Base-by-base conservation (phyloP, 768 basidiomycete species). In the Hortiboletus campestris region DNA sequence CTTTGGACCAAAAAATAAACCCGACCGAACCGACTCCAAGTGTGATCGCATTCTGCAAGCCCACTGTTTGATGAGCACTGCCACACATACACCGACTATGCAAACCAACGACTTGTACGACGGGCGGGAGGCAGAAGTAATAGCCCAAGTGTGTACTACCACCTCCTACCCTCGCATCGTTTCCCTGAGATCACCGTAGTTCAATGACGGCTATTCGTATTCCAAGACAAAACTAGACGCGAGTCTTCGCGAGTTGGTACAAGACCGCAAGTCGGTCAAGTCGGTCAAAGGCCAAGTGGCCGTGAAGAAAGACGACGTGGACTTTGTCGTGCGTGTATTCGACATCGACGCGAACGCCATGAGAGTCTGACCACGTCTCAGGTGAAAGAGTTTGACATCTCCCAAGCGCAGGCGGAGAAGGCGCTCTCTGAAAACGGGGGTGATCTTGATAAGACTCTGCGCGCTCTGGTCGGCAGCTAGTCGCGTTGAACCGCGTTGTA, bases 181-280 rank as follows among this genome's bases (percentile, higher is more conserved):
- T 42, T 51, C 45, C 32, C 78, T 79, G 41, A 83, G 76, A 52
- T 63, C 14, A 14, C 12, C 40, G 74, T 16, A 84, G 83, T 68
- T 90, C 82, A 64, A 69, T 69, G 58, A 81, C 76, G 62, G 82
- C 79, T 47, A 82, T 81, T 50, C 75, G 78, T 71, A 72, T 19
- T 73, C 68, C 7, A 68, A 67, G 46, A 62, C 62, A 22, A 73
- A 61, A 34, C 62, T 73, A 11, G 70, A 73, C 22, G 72, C 71
- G 44, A 72, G 71, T 49, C 59, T 70, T 47, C 83, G 86, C 42
- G 88, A 82, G 72, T 78, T 84, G 29, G 65, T 78, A 3, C 49
- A 46, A 2, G 73, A 79, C 7, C 75, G 77, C 19, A 79, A 85
- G 38, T 73, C 80, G 13, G 79, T 81, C 49, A 91, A 88, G 63